Conservation (phyloP, 1,139 yeast genomes). For the Saccharomycopsis hybrid region DNA sequence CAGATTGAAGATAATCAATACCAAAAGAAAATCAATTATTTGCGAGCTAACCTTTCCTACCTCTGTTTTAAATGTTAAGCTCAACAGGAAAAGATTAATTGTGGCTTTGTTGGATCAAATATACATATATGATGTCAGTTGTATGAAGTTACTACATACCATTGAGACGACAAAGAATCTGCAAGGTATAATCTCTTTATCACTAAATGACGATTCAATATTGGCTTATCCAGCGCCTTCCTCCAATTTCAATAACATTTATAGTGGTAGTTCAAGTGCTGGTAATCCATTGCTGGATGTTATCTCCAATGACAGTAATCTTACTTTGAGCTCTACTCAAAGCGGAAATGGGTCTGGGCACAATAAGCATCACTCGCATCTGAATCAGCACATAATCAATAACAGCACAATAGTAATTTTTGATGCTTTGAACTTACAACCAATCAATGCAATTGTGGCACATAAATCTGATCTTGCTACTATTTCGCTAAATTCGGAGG, state of each 20-base stretch:
- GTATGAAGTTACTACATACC: constrained; percentile 61
- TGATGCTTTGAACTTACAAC: constrained; percentile 52
- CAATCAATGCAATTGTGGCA: constrained; percentile 52
- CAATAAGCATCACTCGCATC: constrained; percentile 10
- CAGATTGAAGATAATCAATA: constrained; percentile 72
- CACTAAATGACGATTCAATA: constrained; percentile 43
- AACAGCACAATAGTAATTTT: constrained; percentile 36
- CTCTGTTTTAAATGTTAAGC: constrained; percentile 50
- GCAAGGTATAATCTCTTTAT: constrained; percentile 41
- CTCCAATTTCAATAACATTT: constrained; percentile 29
- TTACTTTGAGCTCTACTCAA: constrained; percentile 6
- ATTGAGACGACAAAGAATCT: constrained; percentile 42
- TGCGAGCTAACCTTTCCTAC: constrained; percentile 47
- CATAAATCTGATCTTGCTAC: constrained; percentile 48
- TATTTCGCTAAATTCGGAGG: constrained; percentile 45
- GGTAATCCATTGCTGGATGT: constrained; percentile 9
- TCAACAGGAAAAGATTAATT: constrained; percentile 60
- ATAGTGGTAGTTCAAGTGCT: constrained; percentile 15
- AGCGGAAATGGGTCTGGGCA: not conserved
- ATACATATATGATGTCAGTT: constrained; percentile 65
- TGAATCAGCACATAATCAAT: too few relatives aligned
- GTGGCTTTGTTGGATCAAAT: constrained; percentile 62
- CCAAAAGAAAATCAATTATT: constrained; percentile 40
- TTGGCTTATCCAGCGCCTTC: constrained; percentile 36
- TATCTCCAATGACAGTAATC: constrained; percentile 11